phyloP scores from a whole-genome alignment of 2,329 filamentous ascomycete genomes.

The Aspergillus quadrilineatus region DNA sequence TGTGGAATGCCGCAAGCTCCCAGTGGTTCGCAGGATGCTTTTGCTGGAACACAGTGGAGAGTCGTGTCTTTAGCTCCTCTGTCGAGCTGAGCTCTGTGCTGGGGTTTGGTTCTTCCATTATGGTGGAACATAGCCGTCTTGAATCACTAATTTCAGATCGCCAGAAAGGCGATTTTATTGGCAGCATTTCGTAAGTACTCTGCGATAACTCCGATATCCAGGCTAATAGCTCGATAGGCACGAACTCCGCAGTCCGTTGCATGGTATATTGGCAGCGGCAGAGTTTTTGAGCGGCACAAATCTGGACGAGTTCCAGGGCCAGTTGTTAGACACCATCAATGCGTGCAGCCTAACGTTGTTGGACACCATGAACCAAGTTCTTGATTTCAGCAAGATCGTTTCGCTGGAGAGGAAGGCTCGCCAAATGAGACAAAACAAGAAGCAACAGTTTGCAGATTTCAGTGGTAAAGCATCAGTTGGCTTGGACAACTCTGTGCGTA shows the following conservation, averaged over 20 bases:
- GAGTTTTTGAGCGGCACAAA: slow-evolving; percentile 42
- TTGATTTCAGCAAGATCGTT: slow-evolving; percentile 55
- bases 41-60: slow-evolving; percentile 43
- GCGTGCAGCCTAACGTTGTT: slow-evolving; percentile 44
- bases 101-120: slow-evolving; percentile 44
- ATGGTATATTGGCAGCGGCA: slow-evolving; percentile 44
- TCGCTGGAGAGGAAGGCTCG: slow-evolving; percentile 39
- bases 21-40: slow-evolving; percentile 50
- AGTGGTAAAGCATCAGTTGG: slow-evolving; percentile 35
- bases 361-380: slow-evolving; percentile 47
- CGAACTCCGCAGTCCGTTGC: slow-evolving; percentile 44
- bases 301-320: slow-evolving; percentile 41
- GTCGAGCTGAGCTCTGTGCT: slow-evolving; percentile 43
- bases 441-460: slow-evolving; percentile 25
- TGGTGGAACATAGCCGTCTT: slow-evolving; percentile 46
- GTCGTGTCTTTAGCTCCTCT: slow-evolving; percentile 36
- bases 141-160: slow-evolving; percentile 44
- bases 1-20: slow-evolving; percentile 52
- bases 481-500: slow-evolving; percentile 34
- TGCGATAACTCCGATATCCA: not conserved
- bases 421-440: slow-evolving; percentile 31
- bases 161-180: slow-evolving; percentile 47
- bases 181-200: slow-evolving; percentile 39
- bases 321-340: slow-evolving; percentile 42
- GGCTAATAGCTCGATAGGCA: slow-evolving; percentile 25